Base-by-base conservation (phyloP, 1,284 basidiomycete species). In the Malassezia restricta region DNA sequence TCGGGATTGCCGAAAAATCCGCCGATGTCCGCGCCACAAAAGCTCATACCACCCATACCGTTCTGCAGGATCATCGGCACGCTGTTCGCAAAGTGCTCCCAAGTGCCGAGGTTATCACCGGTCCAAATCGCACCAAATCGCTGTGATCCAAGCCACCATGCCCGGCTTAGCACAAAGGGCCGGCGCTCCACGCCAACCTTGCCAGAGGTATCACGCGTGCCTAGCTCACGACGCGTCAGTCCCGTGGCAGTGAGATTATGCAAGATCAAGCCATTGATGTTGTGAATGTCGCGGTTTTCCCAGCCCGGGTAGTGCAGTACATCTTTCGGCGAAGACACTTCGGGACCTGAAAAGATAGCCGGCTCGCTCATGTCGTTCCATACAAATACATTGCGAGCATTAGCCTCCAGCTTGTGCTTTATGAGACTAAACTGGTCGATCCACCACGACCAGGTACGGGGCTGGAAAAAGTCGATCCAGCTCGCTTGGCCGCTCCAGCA, bases 311-410 rank as follows among this genome's bases (percentile, higher is more conserved):
- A 77, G 68, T 98, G 92, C 33, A 94, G 75, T 56, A 85, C 87
- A 65, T 98, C 94, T 71, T 86, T 87, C 11, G 87, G 89, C 84
- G 95, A 89, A 11, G 88, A 89, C 67, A 98, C 92, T 73, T 99
- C 94, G 3, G 94, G 94, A 0, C 92, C 94, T 64, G 95, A 92
- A 78, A 99, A 98, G 24, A 99, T 83, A 4, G 90, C 85, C 1
- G 92, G 92, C 86, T 96, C 92, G 71, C 95, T 96, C 92, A 98
- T 98, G 74, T 98, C 92, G 74, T 95, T 96, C 90, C 91, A 95
- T 57, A 96, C 86, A 69, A 83, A 84, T 8, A 95, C 80, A 64
- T 83, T 82, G 43, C 68, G 62, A 4, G 67, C 69, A 43, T 71
- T 73, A 17, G 63, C 71, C 14, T 55, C 47, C 27, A 71, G 56